Conservation (phyloP, 768 basidiomycete genomes). For the Lentinula detonsa region DNA sequence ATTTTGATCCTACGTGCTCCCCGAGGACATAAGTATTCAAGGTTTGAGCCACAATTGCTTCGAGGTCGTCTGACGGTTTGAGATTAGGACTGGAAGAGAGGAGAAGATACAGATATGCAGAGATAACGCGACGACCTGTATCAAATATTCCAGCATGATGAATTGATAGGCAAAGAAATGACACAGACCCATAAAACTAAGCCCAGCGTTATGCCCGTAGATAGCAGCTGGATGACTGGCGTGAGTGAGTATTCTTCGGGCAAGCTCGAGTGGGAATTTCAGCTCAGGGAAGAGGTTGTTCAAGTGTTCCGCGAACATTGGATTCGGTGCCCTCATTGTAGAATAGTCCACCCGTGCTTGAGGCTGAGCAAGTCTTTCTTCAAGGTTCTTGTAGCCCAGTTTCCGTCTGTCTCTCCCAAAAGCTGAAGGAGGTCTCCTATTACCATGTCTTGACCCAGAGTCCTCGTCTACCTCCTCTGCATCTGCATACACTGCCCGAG, state of each 20-base stretch:
- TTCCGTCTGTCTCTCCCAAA: conserved; percentile 3
- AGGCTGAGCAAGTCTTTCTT: background rate
- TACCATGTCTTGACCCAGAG: background rate
- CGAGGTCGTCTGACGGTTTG: conserved; percentile 46
- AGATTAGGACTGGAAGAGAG: conserved; percentile 49
- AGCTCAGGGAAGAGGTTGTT: conserved; percentile 59
- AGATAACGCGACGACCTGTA: conserved; percentile 70
- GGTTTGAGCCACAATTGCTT: conserved; percentile 48
- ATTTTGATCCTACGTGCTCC: conserved; percentile 66
- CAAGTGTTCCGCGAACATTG: conserved; percentile 46
- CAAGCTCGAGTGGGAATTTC: conserved; percentile 64
- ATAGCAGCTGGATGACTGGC: conserved; percentile 63
- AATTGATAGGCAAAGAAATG: background rate
- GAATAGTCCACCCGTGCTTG: conserved; percentile 5
- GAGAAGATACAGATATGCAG: conserved; percentile 71
- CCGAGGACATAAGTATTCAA: conserved; percentile 70
- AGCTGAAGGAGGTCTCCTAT: background rate
- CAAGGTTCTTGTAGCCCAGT: background rate
- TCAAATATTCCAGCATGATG: background rate
- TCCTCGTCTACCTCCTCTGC: conserved; percentile 1
- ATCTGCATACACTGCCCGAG: conserved; percentile 4
- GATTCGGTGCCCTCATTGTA: conserved; percentile 8
- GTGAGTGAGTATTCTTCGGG: conserved; percentile 72
- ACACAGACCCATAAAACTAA: conserved; percentile 65
- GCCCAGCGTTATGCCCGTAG: conserved; percentile 65